Evolutionary conservation across 2,329 filamentous ascomycete species (phyloP), one percentile per base, ranked within the genome.

Genomic region (Ophiostoma sp.): DNA sequence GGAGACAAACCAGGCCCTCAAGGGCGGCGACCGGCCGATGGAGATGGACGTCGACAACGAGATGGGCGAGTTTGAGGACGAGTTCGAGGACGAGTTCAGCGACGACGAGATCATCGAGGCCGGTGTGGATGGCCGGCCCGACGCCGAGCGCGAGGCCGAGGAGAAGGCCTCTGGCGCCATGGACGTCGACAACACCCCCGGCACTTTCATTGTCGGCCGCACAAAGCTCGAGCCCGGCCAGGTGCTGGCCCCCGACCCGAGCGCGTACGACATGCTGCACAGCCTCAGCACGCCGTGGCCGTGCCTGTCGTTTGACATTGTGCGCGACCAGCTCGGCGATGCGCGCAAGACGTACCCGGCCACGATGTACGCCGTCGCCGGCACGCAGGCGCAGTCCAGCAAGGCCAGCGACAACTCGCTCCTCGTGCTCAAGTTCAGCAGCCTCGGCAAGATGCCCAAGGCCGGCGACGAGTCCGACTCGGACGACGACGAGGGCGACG

Each of bases 261-360:
- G 91, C n/a, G 94, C 94, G 5, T 99, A 99, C 81, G 90, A 97
- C 77, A 96, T 99, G 93, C 87, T 99, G 70, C 95, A 99, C 82
- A 92, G 88, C 71, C 85, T 99, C 72, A 95, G 90, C 78, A 93
- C 93, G 7, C 93, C 93, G 0, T 99, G 95, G 95, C 95, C 95
- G 3, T 99, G 95, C 77, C 85, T 99, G 16, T 98, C 94, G 1
- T 97, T 97, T 79, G 95, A 98, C 77, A 89, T 99, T 70, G 80
- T 99, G 71, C 89, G 85, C 74, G 95, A 99, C 79, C 83, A 84
- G 66, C 85, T 99, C 18, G 95, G 95, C 73, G 90, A 97, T 76
- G 88, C 92, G 78, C 89, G 95, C 76, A 96, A 89, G 78, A 88
- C 89, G n/a, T 99, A 96, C 79, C 95, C 95, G 40, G 92, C 93